Percentiles rank a stretch among this genome's conserved stretches.
These are phyloP conservation scores for Abortiporus biennis DNA, from an alignment of 1,284 basidiomycete genomes.

Conservation along the genomic window DNA sequence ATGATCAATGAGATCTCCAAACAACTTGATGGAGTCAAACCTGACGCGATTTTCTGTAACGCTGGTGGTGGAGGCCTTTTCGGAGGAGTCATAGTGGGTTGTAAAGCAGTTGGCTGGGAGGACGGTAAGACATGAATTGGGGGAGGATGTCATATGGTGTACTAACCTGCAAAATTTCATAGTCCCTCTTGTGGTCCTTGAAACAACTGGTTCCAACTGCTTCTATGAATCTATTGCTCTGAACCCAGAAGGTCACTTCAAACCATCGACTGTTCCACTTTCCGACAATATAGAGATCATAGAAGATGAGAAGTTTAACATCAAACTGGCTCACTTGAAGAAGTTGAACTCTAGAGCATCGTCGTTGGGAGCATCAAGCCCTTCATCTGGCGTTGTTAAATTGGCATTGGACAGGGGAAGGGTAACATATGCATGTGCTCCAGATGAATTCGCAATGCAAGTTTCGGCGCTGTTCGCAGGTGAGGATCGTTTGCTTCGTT, in stretches of 20 bases:
- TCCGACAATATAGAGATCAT: constrained; percentile 28
- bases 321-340: constrained; percentile 19
- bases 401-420: constrained; percentile 57
- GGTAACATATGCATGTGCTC: constrained; percentile 51
- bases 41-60: constrained; percentile 70
- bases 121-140: constrained; percentile 39
- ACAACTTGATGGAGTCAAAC: constrained; percentile 42
- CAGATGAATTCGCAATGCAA: constrained; percentile 66
- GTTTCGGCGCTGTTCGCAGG: constrained; percentile 49
- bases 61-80: constrained; percentile 71
- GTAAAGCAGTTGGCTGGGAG: constrained; percentile 55
- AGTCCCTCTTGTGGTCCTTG: constrained; percentile 63
- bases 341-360: constrained; percentile 55
- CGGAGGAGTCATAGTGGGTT: constrained; percentile 63
- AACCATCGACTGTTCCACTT: constrained; percentile 5
- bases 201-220: constrained; percentile 66
- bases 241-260: constrained; percentile 36
- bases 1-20: constrained; percentile 57
- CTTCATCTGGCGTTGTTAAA: constrained; percentile 51
- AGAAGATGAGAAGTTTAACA: constrained; percentile 31
- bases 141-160: no score
- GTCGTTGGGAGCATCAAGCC: constrained; percentile 64
- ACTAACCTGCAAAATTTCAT: no score
- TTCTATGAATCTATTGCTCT: constrained; percentile 67
- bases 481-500: constrained; percentile 20